phyloP scores from a whole-genome alignment of 108 stramenopile species.

The Schizochytrium sp. region DNA sequence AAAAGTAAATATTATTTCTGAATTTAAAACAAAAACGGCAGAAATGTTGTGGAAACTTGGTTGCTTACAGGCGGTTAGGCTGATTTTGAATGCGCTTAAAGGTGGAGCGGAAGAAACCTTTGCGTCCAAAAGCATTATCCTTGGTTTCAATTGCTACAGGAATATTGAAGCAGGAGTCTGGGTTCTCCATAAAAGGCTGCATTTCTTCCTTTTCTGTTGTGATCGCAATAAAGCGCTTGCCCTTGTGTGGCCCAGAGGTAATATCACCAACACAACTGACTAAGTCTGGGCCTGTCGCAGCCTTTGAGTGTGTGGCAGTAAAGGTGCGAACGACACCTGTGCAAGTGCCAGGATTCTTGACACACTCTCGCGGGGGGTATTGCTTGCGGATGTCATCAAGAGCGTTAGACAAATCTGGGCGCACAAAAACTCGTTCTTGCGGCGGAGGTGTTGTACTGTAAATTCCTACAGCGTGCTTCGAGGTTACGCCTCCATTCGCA shows the following conservation, averaged over 20 bases:
- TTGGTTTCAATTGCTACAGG: neutral
- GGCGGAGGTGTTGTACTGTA: neutral
- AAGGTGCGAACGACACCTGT: constrained; percentile 1
- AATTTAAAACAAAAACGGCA: no score
- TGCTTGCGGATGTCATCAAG: neutral
- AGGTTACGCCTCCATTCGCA: constrained; percentile 35
- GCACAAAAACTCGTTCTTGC: neutral
- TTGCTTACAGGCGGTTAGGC: neutral
- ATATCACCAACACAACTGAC: constrained; percentile 41
- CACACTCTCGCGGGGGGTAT: neutral
- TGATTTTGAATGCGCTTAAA: neutral
- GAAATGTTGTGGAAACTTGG: no score
- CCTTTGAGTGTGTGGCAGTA: neutral
- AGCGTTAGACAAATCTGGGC: neutral
- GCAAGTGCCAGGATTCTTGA: constrained; percentile 11
- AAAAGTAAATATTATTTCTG: no score
- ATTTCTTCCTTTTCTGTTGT: neutral
- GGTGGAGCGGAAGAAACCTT: neutral
- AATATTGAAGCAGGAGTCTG: constrained; percentile 15
- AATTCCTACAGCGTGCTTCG: constrained; percentile 55
- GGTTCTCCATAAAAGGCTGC: neutral
- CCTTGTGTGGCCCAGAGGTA: constrained; percentile 23
- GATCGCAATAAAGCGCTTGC: constrained; percentile 38
- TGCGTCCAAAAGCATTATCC: neutral
- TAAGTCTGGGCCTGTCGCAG: neutral